Evolutionary conservation across 1,284 basidiomycete genomes (phyloP).

Genomic region (Tylopilus microsporus): DNA sequence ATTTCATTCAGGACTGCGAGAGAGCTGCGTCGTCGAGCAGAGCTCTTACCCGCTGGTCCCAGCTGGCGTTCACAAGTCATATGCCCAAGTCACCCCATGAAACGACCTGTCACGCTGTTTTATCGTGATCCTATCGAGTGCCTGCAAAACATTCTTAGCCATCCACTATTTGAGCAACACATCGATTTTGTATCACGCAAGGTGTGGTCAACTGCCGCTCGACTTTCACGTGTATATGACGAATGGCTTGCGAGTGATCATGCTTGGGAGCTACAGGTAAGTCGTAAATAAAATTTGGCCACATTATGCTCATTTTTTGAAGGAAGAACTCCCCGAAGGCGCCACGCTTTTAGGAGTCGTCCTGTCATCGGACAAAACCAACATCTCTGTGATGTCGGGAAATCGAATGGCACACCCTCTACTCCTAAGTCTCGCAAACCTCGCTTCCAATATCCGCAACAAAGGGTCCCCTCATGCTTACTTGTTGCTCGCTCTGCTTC

Average conservation of each 20-base stretch:
- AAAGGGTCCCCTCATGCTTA: neutral
- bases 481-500: neutral
- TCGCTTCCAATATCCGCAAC: neutral
- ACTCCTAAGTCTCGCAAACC: neutral
- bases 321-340: neutral
- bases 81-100: neutral
- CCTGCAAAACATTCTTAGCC: neutral
- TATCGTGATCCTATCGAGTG: neutral
- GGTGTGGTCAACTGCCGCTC: neutral
- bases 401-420: neutral
- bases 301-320: neutral
- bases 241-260: neutral
- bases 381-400: neutral
- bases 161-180: neutral
- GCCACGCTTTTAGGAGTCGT: neutral
- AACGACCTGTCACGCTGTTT: neutral
- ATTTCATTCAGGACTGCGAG: neutral
- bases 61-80: neutral
- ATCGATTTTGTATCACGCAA: neutral
- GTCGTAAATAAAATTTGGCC: neutral
- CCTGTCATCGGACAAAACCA: neutral
- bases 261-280: neutral
- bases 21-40: neutral
- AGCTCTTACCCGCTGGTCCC: neutral
- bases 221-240: neutral